phyloP scores from a whole-genome alignment of 1,284 basidiomycete species.

The Cystobasidium pallidum region DNA sequence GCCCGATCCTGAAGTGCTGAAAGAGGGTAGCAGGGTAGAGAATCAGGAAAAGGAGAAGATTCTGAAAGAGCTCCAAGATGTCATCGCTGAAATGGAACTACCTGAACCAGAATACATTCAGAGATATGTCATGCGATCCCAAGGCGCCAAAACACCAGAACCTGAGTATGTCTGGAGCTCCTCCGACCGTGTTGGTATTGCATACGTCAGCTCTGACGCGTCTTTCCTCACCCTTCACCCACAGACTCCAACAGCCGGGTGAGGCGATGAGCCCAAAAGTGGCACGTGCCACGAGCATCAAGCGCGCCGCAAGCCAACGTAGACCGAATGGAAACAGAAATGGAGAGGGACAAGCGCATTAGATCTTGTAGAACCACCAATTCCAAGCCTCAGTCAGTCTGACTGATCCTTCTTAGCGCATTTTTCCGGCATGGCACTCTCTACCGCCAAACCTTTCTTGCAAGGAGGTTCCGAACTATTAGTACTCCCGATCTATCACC shows the following conservation, averaged over 20 bases:
- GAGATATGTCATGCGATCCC: conserved; percentile 51
- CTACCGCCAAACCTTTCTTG: too few relatives aligned
- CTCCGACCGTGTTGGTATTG: not conserved
- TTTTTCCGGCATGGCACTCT: too few relatives aligned
- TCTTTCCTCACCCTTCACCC: not conserved
- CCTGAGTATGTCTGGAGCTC: conserved; percentile 49
- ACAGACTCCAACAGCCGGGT: conserved; percentile 25
- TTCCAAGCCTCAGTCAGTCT: too few relatives aligned
- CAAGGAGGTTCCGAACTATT: too few relatives aligned
- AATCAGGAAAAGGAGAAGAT: conserved; percentile 41
- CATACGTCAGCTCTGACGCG: not conserved
- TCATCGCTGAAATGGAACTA: conserved; percentile 52
- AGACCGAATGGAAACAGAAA: not conserved
- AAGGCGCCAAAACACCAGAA: conserved; percentile 52
- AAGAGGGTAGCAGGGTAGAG: conserved; percentile 16
- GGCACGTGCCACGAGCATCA: conserved; percentile 33
- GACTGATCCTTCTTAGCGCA: too few relatives aligned
- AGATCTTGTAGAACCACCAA: too few relatives aligned
- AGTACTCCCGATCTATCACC: too few relatives aligned
- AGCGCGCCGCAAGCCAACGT: conserved; percentile 18
- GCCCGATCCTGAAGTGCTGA: conserved; percentile 38
- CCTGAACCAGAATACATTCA: conserved; percentile 53
- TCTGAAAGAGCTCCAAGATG: conserved; percentile 47
- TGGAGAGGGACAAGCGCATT: conserved; percentile 9
- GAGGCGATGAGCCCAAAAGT: conserved; percentile 34